Base-by-base conservation (phyloP, 2,329 filamentous ascomycete species). In the Talaromyces rugulosus region DNA sequence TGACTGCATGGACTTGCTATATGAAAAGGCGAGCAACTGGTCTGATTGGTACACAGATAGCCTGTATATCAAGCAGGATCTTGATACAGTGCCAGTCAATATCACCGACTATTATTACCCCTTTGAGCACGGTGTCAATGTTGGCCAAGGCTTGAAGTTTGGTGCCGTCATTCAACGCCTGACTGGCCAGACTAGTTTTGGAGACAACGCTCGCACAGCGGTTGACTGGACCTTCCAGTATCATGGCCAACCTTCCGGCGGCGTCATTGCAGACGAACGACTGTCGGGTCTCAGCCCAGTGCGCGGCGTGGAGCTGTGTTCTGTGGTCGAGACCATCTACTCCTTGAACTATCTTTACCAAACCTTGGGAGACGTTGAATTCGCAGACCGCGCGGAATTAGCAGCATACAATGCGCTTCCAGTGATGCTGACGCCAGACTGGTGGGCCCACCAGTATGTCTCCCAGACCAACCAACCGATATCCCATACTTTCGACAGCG, bases 381-480 rank as follows among this genome's bases (percentile, higher is more conserved):
- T 80, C 64, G 83, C 83, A 2, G 83, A 86, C 66, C 72, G 76
- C n/a, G 76, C 77, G 7, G 84, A 86, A 65, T 69, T 77, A 9
- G 76, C 80, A 7, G 81, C 83, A 4, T 86, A 83, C 74, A 86
- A 86, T 64, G 81, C 82, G 1, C 69, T 86, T 3, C 83, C 84
- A 0, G 81, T 76, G 3, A 80, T 80, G 64, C 67, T 85, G 31
- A 80, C 79, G 18, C 76, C 78, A 1, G 79, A 85, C 65, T 83
- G 81, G 77, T 86, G 83, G 83, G 77, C 77, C 28, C 82, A 82
- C 66, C 82, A 85, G 68, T 86, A 86, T 64, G 77, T 86, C 60
- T 73, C 77, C 3, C 77, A 84, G 65, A 78, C 80, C 0, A 86
- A 86, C 64, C 82, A 85, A 66, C 82, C 83, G 3, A 80, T 78